Base-by-base conservation (phyloP, 2,329 filamentous ascomycete species). In the Xylariomycetidae sp. region DNA sequence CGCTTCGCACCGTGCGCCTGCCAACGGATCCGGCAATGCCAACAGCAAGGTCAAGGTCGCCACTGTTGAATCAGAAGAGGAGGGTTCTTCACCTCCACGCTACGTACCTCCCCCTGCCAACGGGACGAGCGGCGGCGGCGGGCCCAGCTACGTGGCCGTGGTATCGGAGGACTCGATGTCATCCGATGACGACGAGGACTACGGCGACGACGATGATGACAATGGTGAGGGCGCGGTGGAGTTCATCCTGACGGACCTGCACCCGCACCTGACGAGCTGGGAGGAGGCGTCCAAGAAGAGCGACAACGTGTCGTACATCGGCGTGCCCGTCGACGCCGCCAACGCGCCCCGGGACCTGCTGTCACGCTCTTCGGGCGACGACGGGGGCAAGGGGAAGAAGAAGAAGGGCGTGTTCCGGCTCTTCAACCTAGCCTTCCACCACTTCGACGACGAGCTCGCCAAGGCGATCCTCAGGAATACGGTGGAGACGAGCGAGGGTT, bases 361-460 rank as follows among this genome's bases (percentile, higher is more conserved):
- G 29, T 13, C 49, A 51, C 16, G 34, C 33, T 4, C 20, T 13
- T 12, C 33, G 26, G 16, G 20, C 25, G 36, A 52, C 30, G n/a
- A n/a, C n/a, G n/a, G n/a, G 20, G 49, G 42, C 37, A 41, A 45
- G 13, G 50, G 44, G 5, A 52, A 58, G 9, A 63, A 61, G 4
- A 64, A 63, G 30, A 71, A 68, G 50, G 71, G 64, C 27, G 63
- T 85, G 15, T 82, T 87, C 52, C 68, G 84, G 4, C 61, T 88
- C 31, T 88, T 85, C 57, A 85, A 82, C 53, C 66, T 87, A 3
- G 75, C 82, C 1, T 89, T 89, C 50, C 85, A 88, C 57, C 84
- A 88, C 60, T 88, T 88, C 46, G 72, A 79, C 41, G 80, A 88
- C 49, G 59, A 61, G 4, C 58, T 79, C 13, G 84, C 80, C 1